These are phyloP conservation scores for Chiua sp. DNA, from an alignment of 1,284 basidiomycete genomes.

Conservation along the genomic window DNA sequence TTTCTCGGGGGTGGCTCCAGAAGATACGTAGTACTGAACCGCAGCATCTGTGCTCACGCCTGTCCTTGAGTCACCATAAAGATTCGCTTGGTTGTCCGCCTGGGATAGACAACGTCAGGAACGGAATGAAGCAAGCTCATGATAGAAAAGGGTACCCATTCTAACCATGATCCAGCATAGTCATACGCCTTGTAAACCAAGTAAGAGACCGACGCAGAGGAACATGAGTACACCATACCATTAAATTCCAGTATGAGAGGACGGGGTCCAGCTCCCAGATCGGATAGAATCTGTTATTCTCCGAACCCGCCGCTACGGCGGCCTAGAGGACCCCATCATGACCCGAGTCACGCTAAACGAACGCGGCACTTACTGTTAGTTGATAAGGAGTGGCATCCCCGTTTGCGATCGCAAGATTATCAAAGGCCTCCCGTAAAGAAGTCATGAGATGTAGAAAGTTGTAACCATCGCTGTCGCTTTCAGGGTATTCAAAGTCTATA, in stretches of 20 bases:
- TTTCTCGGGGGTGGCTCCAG: conserved; percentile 77
- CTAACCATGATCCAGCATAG: conserved; percentile 75
- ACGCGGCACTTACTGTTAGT: conserved; percentile 46
- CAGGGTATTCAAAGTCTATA: conserved; percentile 72
- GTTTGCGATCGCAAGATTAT: conserved; percentile 55
- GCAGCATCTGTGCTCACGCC: conserved; percentile 75
- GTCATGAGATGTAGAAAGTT: conserved; percentile 65
- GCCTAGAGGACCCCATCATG: conserved; percentile 20
- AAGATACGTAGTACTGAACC: conserved; percentile 65
- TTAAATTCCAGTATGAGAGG: conserved; percentile 90
- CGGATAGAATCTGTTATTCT: conserved; percentile 69
- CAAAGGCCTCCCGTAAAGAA: conserved; percentile 59
- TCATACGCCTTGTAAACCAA: conserved; percentile 66
- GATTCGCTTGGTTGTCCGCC: conserved; percentile 83
- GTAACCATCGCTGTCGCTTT: conserved; percentile 54
- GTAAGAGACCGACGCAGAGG: conserved; percentile 5
- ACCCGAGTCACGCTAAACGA: neutral
- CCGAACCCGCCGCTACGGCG: conserved; percentile 66
- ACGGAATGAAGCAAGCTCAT: neutral
- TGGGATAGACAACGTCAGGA: conserved; percentile 18
- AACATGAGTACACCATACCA: conserved; percentile 56
- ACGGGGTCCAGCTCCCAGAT: conserved; percentile 77
- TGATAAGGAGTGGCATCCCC: conserved; percentile 65
- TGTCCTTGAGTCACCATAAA: conserved; percentile 70
- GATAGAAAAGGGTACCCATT: conserved; percentile 39